phyloP scores from a whole-genome alignment of 345 rosid species.

The Pelargonium nanum region DNA sequence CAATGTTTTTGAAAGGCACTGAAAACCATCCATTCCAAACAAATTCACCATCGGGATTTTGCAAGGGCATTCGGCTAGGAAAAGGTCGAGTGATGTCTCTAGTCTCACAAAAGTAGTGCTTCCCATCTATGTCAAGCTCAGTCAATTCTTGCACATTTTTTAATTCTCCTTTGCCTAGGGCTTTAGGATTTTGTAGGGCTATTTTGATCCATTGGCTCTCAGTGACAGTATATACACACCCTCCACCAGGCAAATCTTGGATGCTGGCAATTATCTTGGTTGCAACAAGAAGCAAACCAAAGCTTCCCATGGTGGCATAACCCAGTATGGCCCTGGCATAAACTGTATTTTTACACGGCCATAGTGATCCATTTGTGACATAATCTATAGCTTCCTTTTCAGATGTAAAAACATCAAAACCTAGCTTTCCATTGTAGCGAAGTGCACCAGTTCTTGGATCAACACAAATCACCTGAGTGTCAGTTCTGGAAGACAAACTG shows the following conservation, averaged over 20 bases:
- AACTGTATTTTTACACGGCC: constrained; percentile 34
- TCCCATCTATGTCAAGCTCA: constrained; percentile 91
- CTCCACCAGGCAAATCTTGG: constrained; percentile 86
- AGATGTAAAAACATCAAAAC: constrained; percentile 57
- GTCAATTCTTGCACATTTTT: constrained; percentile 81
- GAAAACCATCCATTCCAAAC: constrained; percentile 95
- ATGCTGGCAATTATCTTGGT: constrained; percentile 61
- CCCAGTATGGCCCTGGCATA: constrained; percentile 72
- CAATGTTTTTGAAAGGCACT: constrained; percentile 54
- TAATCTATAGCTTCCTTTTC: constrained; percentile 73
- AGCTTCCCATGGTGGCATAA: constrained; percentile 75
- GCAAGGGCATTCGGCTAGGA: constrained; percentile 68
- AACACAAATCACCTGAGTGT: constrained; percentile 70
- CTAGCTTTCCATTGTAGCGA: constrained; percentile 52
- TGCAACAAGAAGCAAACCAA: constrained; percentile 77
- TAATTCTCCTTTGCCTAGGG: constrained; percentile 76
- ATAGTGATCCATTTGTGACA: constrained; percentile 55
- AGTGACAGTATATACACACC: constrained; percentile 64
- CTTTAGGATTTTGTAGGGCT: constrained; percentile 66
- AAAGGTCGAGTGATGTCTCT: constrained; percentile 84
- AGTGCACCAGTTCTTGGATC: constrained; percentile 86
- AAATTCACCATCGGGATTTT: constrained; percentile 77
- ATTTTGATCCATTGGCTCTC: constrained; percentile 90
- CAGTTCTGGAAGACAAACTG: constrained; percentile 51
- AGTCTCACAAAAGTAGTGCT: constrained; percentile 85